Conservation (phyloP, 257 asterid genomes). For the Petunia axillaris region DNA sequence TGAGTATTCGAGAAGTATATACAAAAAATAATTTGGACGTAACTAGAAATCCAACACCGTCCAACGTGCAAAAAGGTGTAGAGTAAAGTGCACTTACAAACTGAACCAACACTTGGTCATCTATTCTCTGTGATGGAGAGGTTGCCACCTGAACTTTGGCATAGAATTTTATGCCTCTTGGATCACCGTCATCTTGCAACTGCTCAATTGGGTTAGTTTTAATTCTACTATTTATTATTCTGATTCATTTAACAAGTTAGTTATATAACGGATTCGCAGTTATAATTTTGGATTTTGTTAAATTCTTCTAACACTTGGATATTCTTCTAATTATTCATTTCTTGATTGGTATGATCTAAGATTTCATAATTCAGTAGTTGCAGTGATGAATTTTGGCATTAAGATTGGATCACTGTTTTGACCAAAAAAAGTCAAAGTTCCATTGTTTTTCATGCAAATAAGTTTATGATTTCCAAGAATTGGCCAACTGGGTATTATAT, state of each 20-base stretch:
- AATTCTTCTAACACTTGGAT: constrained; percentile 10
- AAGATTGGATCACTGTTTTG: not conserved
- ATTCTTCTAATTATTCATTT: constrained; percentile 7
- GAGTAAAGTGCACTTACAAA: constrained; percentile 7
- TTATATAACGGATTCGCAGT: constrained; percentile 17
- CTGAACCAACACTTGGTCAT: not conserved
- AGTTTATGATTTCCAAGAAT: constrained; percentile 4
- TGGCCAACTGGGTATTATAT: not conserved
- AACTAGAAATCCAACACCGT: not conserved
- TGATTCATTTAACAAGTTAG: not conserved
- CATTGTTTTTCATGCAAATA: not conserved
- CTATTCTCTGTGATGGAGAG: constrained; percentile 48
- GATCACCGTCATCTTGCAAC: constrained; percentile 87
- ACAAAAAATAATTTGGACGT: not conserved
- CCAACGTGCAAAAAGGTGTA: constrained; percentile 6
- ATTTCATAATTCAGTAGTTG: not conserved
- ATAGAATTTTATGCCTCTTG: constrained; percentile 57
- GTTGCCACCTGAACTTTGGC: constrained; percentile 68
- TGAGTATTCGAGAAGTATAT: not conserved
- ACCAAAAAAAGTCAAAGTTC: not conserved
- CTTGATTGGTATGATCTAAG: not conserved
- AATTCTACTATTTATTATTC: not conserved
- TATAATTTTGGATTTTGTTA: not conserved
- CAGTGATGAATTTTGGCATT: not conserved
- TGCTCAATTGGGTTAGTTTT: constrained; percentile 66